Evolutionary conservation across 495 filamentous ascomycete genomes (phyloP), one percentile per base, ranked within the genome.

Genomic region (Annulohypoxylon stygium): DNA sequence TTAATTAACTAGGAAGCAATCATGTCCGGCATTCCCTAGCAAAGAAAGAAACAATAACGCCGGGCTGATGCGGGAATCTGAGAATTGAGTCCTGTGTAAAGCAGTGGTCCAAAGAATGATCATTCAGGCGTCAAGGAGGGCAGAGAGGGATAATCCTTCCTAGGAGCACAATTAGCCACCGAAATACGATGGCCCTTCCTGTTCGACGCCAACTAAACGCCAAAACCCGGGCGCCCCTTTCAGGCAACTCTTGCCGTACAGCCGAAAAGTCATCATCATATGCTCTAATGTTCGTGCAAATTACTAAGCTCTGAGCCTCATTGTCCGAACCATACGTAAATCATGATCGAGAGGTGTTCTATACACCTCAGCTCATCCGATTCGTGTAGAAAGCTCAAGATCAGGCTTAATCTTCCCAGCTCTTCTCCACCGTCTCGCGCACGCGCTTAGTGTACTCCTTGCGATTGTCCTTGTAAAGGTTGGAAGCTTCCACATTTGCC

Each of bases 381-480:
- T 43, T 23, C 26, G 0, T 14, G 8, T 2, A 57, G 11, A 30
- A 47, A 55, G 18, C 1, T 18, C 36, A 37, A 45, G 18, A 0
- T 36, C 37, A 12, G 41, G 18, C 37, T 58, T 85, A 95, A 72
- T 96, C 95, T 60, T 98, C 95, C 96, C 96, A 98, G 83, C 95
- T 98, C 87, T 97, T 98, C 87, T 99, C 97, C 16, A 99, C 97
- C 0, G 95, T 97, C 83, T 98, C 96, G 48, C 93, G 86, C 18
- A 99, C 96, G 20, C 95, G 88, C 84, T 99, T 99, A 11, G 90
- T 91, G 76, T 99, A 99, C 80, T 99, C 96, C 76, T 94, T 91
- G 69, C 95, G 89, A 79, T 98, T 98, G 77, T 99, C 96, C 78
- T 98, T 98, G 88, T 97, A 99, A 1, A 99, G 89, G 81, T 98